Base-by-base conservation (phyloP, 1,284 basidiomycete species). In the Phenoliferia sp. region DNA sequence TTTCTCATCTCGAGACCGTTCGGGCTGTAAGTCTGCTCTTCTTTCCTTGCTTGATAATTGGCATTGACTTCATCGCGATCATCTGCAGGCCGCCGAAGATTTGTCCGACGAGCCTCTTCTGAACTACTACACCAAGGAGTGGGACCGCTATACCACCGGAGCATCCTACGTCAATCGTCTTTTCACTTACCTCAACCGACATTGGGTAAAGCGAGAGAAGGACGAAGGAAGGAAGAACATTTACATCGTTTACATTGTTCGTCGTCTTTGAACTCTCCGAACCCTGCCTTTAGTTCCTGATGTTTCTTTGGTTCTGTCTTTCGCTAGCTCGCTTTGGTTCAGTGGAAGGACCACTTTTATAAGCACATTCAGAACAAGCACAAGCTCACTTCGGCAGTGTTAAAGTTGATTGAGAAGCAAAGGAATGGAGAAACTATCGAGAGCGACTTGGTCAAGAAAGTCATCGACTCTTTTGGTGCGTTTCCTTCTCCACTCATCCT, bases 131-230 rank as follows among this genome's bases (percentile, higher is more conserved):
- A 92, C 92, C 3, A 80, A 83, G 64, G 90, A 97, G 79, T 99
- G 96, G 95, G 90, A 94, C 77, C 86, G 93, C 54, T 99, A 97
- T 81, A 99, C 95, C 0, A 93, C 88, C 0, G 95, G 95, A 67
- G 94, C 95, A 12, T 93, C 92, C 79, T 98, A 94, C 79, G 89
- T 99, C 77, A 94, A 96, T 78, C 88, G 94, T 69, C 82, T 99
- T 54, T 98, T 98, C 83, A 90, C 92, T 28, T 98, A 98, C 80
- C 86, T 98, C 69, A 98, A 99, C 79, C 90, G 95, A 67, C 94
- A 98, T 81, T 99, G 96, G 96, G 94, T 99, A 60, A 97, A 96
- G 82, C 87, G 95, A 57, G 94, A 99, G 79, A 89, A 95, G 78
- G 96, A 99, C 76, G 95, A 99, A 79, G 96, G 96, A 6, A 86